Evolutionary conservation across 1,139 yeast species (phyloP).

Genomic region (Diutina rugosa): DNA sequence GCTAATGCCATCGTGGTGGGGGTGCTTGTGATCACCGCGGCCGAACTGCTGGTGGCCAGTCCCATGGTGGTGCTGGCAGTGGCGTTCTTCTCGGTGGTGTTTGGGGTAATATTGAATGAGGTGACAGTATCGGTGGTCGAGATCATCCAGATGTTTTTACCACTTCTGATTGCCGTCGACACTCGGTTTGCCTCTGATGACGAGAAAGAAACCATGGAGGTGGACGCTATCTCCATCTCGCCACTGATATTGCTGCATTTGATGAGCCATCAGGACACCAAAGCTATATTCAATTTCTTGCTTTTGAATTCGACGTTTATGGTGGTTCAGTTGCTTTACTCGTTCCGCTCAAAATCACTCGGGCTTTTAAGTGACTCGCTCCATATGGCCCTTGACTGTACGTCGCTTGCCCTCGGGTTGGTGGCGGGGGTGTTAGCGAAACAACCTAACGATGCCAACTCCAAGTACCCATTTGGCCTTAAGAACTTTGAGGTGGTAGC

Average conservation of each 20-base stretch:
- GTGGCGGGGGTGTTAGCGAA: slow-evolving; percentile 62
- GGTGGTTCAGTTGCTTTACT: slow-evolving; percentile 85
- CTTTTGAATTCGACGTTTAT: slow-evolving; percentile 80
- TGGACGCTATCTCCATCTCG: not conserved
- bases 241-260: not conserved
- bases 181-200: not conserved
- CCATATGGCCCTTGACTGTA: slow-evolving; percentile 93
- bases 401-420: slow-evolving; percentile 79
- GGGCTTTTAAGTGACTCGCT: slow-evolving; percentile 87
- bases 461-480: slow-evolving; percentile 77
- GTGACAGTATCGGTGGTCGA: not conserved
- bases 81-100: not conserved
- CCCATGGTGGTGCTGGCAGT: not conserved
- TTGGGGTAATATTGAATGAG: not conserved
- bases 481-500: slow-evolving; percentile 81
- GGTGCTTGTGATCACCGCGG: not conserved
- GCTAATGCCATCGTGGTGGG: not conserved
- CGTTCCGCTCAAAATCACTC: slow-evolving; percentile 82
- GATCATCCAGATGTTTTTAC: not conserved
- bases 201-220: not conserved
- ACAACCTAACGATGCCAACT: slow-evolving; percentile 36
- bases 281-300: slow-evolving; percentile 62
- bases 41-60: not conserved
- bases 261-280: not conserved
- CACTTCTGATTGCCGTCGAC: not conserved